These are phyloP conservation scores for Magnaporthales sp. DNA, from an alignment of 2,329 filamentous ascomycete genomes.

Conservation along the genomic window DNA sequence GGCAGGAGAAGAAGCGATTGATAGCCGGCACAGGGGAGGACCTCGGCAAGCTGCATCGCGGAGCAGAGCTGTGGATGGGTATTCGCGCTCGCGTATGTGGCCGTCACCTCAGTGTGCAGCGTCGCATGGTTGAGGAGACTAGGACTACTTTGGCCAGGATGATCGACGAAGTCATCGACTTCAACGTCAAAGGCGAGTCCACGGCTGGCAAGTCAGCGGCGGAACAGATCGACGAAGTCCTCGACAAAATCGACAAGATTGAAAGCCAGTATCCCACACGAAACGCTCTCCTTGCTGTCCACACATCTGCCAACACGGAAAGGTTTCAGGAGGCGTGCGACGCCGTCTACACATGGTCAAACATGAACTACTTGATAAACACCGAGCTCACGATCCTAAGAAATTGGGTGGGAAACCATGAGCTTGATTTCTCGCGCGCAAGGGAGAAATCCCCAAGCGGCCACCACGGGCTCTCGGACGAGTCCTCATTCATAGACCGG, in stretches of 20 bases:
- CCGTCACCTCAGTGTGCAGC: slow-evolving; percentile 73
- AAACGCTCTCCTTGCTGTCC: slow-evolving; percentile 61
- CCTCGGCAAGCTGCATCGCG: slow-evolving; percentile 55
- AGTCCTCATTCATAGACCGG: slow-evolving; percentile 87
- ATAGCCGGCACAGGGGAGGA: slow-evolving; percentile 64
- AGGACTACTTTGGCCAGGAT: slow-evolving; percentile 62
- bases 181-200: slow-evolving; percentile 87
- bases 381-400: slow-evolving; percentile 86
- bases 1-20: slow-evolving; percentile 93
- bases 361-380: slow-evolving; percentile 93
- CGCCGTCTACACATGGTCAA: slow-evolving; percentile 91
- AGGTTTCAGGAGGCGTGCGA: slow-evolving; percentile 77
- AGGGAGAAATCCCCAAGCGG: slow-evolving; percentile 59
- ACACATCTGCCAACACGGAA: slow-evolving; percentile 67
- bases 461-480: slow-evolving; percentile 66
- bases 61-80: slow-evolving; percentile 79
- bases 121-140: slow-evolving; percentile 79
- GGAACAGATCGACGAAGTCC: slow-evolving; percentile 83
- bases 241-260: slow-evolving; percentile 82
- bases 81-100: slow-evolving; percentile 78
- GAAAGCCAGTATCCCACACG: slow-evolving; percentile 80
- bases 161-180: slow-evolving; percentile 84
- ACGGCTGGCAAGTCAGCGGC: slow-evolving; percentile 82
- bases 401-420: slow-evolving; percentile 94
- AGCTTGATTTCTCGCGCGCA: slow-evolving; percentile 79